Conservation (phyloP, 768 basidiomycete species). For the Leccinum imitatum region DNA sequence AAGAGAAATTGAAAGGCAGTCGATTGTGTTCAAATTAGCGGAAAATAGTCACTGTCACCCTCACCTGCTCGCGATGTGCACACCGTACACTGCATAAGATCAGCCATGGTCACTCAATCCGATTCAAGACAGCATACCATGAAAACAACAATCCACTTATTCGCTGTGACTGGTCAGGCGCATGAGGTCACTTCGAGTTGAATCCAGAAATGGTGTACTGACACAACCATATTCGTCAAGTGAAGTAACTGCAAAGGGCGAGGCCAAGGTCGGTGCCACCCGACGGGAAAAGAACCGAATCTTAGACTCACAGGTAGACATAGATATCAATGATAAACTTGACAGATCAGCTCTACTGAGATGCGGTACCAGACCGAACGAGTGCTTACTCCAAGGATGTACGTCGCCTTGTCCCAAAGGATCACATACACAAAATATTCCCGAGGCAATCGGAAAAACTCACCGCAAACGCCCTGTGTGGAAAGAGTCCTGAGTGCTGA, state of each 20-base stretch:
- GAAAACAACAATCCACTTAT: slow-evolving; percentile 13
- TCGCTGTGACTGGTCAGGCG: slow-evolving; percentile 15
- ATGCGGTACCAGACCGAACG: neutral
- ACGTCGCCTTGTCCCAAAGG: slow-evolving; percentile 16
- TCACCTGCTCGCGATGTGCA: slow-evolving; percentile 23
- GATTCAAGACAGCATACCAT: slow-evolving; percentile 16
- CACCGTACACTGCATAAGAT: slow-evolving; percentile 10
- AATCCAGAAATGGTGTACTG: slow-evolving; percentile 1
- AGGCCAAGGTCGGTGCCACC: neutral
- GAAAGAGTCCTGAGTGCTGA: neutral
- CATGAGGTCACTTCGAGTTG: slow-evolving; percentile 1
- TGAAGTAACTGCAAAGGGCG: slow-evolving; percentile 22
- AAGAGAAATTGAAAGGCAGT: neutral
- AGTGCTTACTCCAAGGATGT: slow-evolving; percentile 24
- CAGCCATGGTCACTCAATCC: neutral
- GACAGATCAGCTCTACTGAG: slow-evolving; percentile 2
- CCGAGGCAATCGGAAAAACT: neutral
- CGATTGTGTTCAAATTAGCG: neutral
- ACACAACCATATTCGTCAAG: slow-evolving; percentile 31
- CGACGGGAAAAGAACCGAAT: neutral
- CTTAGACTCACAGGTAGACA: slow-evolving; percentile 23
- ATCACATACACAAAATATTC: neutral
- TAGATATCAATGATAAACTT: slow-evolving; percentile 29
- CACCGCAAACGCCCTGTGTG: neutral
- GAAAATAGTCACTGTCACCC: neutral